Base-by-base conservation (phyloP, 1,284 basidiomycete genomes). In the Lentinula novae-zelandiae region DNA sequence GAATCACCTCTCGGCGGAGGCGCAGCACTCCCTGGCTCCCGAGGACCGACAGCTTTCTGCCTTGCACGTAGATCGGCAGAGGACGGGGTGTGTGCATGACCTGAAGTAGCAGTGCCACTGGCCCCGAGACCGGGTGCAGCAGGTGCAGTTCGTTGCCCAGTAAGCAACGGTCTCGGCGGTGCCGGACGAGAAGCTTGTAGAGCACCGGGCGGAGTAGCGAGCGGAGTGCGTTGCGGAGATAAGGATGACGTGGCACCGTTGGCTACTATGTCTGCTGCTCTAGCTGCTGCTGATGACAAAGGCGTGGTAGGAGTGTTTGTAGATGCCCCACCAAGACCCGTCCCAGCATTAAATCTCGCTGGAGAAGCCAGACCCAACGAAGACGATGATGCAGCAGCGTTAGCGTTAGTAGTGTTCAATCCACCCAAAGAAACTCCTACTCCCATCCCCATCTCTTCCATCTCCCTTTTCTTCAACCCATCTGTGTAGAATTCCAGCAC, bases 401-500 rank as follows among this genome's bases (percentile, higher is more conserved):
- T 27, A 27, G 27, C 3, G 27, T 27, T 27, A 27, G 27, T 3
- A 27, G 27, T 27, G 27, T 3, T 27, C 27, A 27, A 27, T 27
- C 27, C 27, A 27, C 3, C 27, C 27, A 27, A 27, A 27, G 27
- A 27, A 27, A 27, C 27, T 27, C 27, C 27, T 27, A 27, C 31
- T 2, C 53, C 55, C 40, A 57, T 60, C 9, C 20, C 39, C 59
- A 63, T 60, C 7, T 90, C 87, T 68, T 96, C 93, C 70, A 91
- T 76, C 70, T 92, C 92, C n/a, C 90, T 86, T 73, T 95, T 95
- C 78, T 98, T 95, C 68, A 95, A 95, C 4, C 42, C 40, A 72
- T 97, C 94, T 12, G 96, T 98, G 76, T 98, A 98, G 78, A 98
- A 99, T 70, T 98, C 95, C 61, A 99, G 87, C 0, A 98, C 96